phyloP scores from a whole-genome alignment of 2,329 filamentous ascomycete species.

The Cladosporium cucumerinum region DNA sequence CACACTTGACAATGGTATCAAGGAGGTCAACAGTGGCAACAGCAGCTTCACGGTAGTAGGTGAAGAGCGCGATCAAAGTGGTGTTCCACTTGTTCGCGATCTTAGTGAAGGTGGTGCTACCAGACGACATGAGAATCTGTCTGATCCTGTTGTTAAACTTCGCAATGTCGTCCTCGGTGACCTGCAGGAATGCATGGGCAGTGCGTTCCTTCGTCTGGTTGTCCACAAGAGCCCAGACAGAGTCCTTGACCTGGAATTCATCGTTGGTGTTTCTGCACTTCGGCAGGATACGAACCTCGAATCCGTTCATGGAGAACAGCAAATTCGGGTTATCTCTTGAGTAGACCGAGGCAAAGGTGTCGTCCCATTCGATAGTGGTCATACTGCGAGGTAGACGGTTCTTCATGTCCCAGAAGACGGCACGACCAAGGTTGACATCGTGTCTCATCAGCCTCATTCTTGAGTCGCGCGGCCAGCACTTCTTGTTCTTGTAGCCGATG shows the following conservation, averaged over 20 bases:
- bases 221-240: conserved; percentile 95
- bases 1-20: conserved; percentile 98
- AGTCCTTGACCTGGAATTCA: conserved; percentile 96
- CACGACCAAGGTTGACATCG: conserved; percentile 94
- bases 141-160: conserved; percentile 99
- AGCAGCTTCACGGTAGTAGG: conserved; percentile 95
- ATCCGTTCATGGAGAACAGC: conserved; percentile 96
- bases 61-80: conserved; percentile 92
- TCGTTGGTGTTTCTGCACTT: conserved; percentile 95
- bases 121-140: conserved; percentile 98
- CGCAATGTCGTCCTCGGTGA: conserved; percentile 95
- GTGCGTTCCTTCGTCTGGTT: conserved; percentile 96
- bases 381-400: conserved; percentile 91
- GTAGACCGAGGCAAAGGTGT: conserved; percentile 97
- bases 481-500: conserved; percentile 98
- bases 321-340: conserved; percentile 96
- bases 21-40: conserved; percentile 91
- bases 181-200: conserved; percentile 93
- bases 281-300: conserved; percentile 92
- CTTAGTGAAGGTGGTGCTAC: conserved; percentile 99
- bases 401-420: conserved; percentile 98
- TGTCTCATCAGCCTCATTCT: conserved; percentile 98
- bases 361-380: conserved; percentile 98
- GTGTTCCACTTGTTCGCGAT: conserved; percentile 99
- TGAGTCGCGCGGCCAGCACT: conserved; percentile 97